These are phyloP conservation scores for Lentinula boryana DNA, from an alignment of 768 basidiomycete species.

Conservation along the genomic window DNA sequence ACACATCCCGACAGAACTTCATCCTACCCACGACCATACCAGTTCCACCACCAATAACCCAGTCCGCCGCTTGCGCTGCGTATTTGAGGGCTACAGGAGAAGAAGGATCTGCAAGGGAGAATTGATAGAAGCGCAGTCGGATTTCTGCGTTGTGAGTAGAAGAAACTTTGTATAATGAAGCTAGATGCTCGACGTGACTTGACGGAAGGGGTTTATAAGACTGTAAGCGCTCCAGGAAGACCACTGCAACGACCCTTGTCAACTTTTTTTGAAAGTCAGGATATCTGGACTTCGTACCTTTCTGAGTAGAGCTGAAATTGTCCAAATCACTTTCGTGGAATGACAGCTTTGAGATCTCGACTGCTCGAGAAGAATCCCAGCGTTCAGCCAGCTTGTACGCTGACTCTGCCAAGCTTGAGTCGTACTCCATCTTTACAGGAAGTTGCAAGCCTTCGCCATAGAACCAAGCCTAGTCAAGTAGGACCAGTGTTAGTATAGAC, in stretches of 20 bases:
- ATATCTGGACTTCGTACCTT: conserved; percentile 32
- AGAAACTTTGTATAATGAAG: conserved; percentile 39
- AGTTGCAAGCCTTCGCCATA: conserved; percentile 72
- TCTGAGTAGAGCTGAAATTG: conserved; percentile 70
- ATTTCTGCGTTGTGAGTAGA: conserved; percentile 71
- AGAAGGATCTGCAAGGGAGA: conserved; percentile 50
- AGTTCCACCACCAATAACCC: conserved; percentile 63
- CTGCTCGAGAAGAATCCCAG: conserved; percentile 63
- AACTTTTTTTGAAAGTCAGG: not conserved
- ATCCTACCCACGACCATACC: conserved; percentile 71
- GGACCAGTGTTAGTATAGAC: not conserved
- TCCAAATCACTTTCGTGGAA: conserved; percentile 61
- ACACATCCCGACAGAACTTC: conserved; percentile 77
- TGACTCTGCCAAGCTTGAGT: conserved; percentile 59
- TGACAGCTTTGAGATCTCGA: conserved; percentile 36
- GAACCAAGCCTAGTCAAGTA: conserved; percentile 61
- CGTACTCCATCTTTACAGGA: conserved; percentile 72
- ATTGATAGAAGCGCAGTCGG: conserved; percentile 69
- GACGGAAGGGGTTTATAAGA: conserved; percentile 55
- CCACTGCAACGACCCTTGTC: conserved; percentile 37
- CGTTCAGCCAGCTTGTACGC: conserved; percentile 67
- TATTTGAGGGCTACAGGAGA: conserved; percentile 45
- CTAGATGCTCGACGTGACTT: conserved; percentile 55
- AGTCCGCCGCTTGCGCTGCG: conserved; percentile 49
- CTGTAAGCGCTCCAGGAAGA: conserved; percentile 78